A percentile compares a stretch with the other conserved stretches of the same genome.
phyloP scores from a whole-genome alignment of 768 basidiomycete genomes.

The Hygrophoropsis aurantiaca region DNA sequence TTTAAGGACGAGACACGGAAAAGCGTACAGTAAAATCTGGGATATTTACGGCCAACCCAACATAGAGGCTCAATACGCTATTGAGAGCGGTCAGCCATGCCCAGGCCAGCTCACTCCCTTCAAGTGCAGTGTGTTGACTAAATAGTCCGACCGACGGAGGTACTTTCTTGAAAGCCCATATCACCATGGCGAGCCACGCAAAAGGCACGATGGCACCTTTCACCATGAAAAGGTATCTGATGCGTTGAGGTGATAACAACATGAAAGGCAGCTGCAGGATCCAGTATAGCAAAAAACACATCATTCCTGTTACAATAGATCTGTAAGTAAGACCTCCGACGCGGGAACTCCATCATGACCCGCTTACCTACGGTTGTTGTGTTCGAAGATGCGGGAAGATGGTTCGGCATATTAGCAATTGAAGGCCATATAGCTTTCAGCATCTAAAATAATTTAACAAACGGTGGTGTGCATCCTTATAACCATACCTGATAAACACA shows the following conservation, averaged over 20 bases:
- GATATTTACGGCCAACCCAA: constrained; percentile 76
- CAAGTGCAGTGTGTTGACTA: constrained; percentile 46
- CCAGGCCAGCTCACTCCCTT: constrained; percentile 62
- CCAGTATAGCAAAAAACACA: constrained; percentile 80
- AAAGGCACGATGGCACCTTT: constrained; percentile 67
- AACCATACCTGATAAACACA: constrained; percentile 60
- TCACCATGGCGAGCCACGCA: constrained; percentile 69
- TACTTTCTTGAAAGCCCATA: constrained; percentile 75
- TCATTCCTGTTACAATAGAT: constrained; percentile 45
- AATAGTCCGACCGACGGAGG: constrained; percentile 63
- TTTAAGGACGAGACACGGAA: not conserved
- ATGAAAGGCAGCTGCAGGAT: constrained; percentile 74
- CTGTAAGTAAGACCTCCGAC: not conserved
- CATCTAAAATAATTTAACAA: constrained; percentile 46
- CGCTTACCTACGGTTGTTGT: constrained; percentile 62
- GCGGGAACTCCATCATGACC: not conserved
- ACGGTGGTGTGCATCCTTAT: not conserved
- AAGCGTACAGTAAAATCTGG: constrained; percentile 72
- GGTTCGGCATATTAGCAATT: constrained; percentile 61
- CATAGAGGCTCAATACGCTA: constrained; percentile 71
- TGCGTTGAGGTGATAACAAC: constrained; percentile 73
- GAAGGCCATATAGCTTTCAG: constrained; percentile 84
- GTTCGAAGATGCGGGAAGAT: constrained; percentile 51
- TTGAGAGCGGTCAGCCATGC: constrained; percentile 79
- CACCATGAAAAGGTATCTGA: constrained; percentile 72